phyloP scores from a whole-genome alignment of 306 rosid species.

The Crotalaria pallida region DNA sequence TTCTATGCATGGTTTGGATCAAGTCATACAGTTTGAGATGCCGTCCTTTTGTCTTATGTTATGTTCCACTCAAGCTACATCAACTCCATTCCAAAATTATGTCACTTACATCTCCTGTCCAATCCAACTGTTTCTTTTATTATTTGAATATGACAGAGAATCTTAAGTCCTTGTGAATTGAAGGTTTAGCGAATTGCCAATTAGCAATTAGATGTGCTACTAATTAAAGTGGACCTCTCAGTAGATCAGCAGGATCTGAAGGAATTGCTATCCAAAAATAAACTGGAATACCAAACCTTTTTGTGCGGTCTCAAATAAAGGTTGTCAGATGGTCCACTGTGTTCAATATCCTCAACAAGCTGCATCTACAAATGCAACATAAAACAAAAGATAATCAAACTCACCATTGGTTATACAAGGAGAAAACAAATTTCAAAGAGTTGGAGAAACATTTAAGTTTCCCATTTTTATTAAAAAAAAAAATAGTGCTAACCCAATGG shows the following conservation, averaged over 20 bases:
- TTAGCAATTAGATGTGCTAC: neutral
- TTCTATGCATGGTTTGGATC: neutral
- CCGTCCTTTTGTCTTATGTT: neutral
- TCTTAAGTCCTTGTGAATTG: neutral
- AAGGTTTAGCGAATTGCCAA: neutral
- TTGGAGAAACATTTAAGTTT: neutral
- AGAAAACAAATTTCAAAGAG: neutral
- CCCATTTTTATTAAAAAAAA: neutral
- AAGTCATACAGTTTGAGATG: neutral
- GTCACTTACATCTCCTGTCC: constrained; percentile 1
- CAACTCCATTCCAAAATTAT: constrained; percentile 6
- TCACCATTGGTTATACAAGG: neutral
- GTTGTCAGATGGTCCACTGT: constrained; percentile 39
- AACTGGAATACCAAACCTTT: constrained; percentile 42
- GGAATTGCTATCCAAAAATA: neutral
- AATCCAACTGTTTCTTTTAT: neutral
- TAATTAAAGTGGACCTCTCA: neutral
- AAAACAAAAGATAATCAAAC: constrained; percentile 21
- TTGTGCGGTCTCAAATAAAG: constrained; percentile 59
- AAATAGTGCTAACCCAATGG: neutral
- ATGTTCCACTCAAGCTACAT: neutral
- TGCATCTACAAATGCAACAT: constrained; percentile 33
- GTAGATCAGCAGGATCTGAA: neutral
- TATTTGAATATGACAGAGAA: neutral
- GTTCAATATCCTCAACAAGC: constrained; percentile 40